Evolutionary conservation across 1,284 basidiomycete genomes (phyloP), one percentile per base, ranked within the genome.

Genomic region (Cutaneotrichosporon sp.): DNA sequence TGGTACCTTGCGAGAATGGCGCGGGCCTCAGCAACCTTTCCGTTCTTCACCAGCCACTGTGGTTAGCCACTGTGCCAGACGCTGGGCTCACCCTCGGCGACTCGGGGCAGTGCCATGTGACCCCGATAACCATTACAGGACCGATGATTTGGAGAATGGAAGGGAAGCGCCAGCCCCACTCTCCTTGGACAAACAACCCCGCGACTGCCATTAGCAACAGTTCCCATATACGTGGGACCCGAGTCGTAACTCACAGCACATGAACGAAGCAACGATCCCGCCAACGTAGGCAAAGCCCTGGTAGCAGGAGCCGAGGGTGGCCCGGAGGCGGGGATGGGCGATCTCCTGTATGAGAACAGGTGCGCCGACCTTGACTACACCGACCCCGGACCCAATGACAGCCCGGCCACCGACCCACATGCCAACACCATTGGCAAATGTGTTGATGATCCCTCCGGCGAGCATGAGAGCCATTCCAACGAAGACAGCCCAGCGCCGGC

Each of bases 1-100:
- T 89, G 88, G 38, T 52, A 52, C 50, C 52, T 58, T 33, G 59
- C 76, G 58, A 71, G 72, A 51, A 70, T 67, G 50, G 31, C 8
- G 29, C 64, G 59, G 2, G 78, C 77, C 16, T 76, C 65, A 3
- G 72, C 72, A 0, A 16, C 4, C 1, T 68, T 55, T 14, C 69
- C 72, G 7, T 65, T 34, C 11, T 62, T 38, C n/a, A 78, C 58
- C 25, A 79, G 66, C 72, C 73, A 79, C 11, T 49, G 27, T 18
- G 70, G 31, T 33, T 11, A 67, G 33, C 72, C 27, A 1, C 63
- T 59, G 0, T 63, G 65, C 10, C 38, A 49, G 43, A 60, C 13
- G 38, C 7, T 13, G n/a, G n/a, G 2, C 38, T 42, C 16, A 42
- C 38, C n/a, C 38, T 9, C 16, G 38, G 38, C 38, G 38, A 42